Conservation (phyloP, 148 eudicot genomes). For the Spergularia marina region DNA sequence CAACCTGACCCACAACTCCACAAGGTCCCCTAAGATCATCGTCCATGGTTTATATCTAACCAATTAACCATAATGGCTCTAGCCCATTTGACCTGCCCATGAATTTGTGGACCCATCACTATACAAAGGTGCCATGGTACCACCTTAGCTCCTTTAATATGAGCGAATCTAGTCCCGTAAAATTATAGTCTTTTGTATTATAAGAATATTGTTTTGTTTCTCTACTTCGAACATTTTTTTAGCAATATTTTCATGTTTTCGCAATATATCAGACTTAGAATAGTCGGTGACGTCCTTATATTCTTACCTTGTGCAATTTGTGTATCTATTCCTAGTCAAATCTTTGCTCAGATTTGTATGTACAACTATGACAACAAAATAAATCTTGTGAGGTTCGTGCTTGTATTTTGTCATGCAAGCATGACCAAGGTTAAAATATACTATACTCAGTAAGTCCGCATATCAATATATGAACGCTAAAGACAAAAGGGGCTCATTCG, state of each 20-base stretch:
- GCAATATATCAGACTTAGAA: no score
- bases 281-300: no score
- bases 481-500: no score
- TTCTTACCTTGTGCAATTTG: no score
- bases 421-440: neutral
- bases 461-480: no score
- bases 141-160: no score
- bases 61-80: slow-evolving; percentile 3
- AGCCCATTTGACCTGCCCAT: slow-evolving; percentile 28
- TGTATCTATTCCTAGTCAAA: slow-evolving; percentile 13
- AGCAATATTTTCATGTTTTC: no score
- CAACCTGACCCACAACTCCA: slow-evolving; percentile 4
- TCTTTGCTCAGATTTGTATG: slow-evolving; percentile 32
- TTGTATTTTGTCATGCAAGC: neutral
- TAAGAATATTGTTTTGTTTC: no score
- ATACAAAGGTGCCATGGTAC: neutral
- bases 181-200: no score
- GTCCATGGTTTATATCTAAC: slow-evolving; percentile 23
- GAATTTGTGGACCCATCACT: slow-evolving; percentile 34
- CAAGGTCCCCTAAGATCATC: slow-evolving; percentile 36
- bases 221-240: no score
- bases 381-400: neutral
- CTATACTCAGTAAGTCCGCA: no score
- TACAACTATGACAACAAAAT: slow-evolving; percentile 9
- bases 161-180: no score